These are phyloP conservation scores for Apiospora koreana DNA, from an alignment of 2,329 filamentous ascomycete genomes.

Conservation along the genomic window DNA sequence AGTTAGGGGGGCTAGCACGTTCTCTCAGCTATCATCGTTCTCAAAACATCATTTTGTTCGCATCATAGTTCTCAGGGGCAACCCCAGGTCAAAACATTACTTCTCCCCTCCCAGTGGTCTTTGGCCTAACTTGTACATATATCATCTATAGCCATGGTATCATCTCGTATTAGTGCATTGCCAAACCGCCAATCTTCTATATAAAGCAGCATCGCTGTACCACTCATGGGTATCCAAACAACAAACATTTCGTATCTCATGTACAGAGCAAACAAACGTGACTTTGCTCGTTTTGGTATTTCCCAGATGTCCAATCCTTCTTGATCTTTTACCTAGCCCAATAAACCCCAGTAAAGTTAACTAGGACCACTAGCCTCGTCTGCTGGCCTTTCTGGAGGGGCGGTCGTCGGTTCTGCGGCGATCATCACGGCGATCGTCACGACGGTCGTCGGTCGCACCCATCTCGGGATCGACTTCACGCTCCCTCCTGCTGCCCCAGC, in stretches of 20 bases:
- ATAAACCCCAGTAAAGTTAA: not conserved
- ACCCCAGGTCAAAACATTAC: not conserved
- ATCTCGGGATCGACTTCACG: constrained; percentile 30
- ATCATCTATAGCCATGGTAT: not conserved
- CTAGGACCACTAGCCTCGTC: constrained; percentile 19
- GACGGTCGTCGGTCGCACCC: constrained; percentile 19
- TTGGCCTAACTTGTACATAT: not conserved
- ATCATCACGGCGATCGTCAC: not conserved
- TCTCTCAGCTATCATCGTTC: not conserved
- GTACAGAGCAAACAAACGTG: not conserved
- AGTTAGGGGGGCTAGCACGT: not conserved
- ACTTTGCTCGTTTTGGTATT: not conserved
- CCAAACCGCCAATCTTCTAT: not conserved
- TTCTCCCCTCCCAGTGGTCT: not conserved
- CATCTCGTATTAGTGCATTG: not conserved
- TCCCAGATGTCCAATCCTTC: not conserved
- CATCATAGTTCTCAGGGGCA: not conserved
- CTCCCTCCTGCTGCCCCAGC: constrained; percentile 33
- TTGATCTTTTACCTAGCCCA: not conserved
- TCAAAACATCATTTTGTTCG: not conserved
- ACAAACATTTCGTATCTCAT: not conserved
- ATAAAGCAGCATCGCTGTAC: not conserved
- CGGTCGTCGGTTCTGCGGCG: constrained; percentile 12
- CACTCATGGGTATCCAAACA: not conserved
- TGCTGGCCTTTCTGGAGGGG: constrained; percentile 17